Evolutionary conservation across 2,329 filamentous ascomycete species (phyloP), one percentile per base, ranked within the genome.

Genomic region (Akanthomyces muscarius): DNA sequence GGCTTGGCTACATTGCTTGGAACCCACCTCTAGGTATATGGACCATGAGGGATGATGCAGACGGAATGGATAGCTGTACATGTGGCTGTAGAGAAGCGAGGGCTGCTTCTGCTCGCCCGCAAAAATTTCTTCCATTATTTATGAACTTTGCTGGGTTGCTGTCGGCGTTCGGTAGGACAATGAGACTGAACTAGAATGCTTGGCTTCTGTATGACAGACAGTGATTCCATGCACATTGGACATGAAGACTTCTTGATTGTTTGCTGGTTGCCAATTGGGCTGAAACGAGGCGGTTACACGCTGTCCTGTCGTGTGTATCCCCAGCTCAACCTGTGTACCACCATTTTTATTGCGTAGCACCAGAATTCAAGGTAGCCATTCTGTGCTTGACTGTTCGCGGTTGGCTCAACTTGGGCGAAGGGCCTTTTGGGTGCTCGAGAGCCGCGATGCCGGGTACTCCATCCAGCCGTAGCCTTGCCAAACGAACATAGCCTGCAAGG

Each of bases 11-110:
- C 25, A 55, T 33, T 23, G 52, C 52, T 18, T 44, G 50, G 44
- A 56, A 44, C 42, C 45, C 45, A 50, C 60, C 60, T 62, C 38
- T 56, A 8, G 21, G 18, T 48, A 44, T 33, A 50, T 41, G 60
- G 44, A 62, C 44, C 44, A 51, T 56, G 52, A 56, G 52, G 23
- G 51, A 56, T 62, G 42, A 62, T 51, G 44, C 36, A 62, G 42
- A 51, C n/a, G 44, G 52, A 47, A 56, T 51, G 60, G 44, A 42
- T 30, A 55, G 44, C 44, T 62, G 52, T 42, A 62, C 45, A 51
- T 50, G 33, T 21, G 42, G 60, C 51, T 56, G 44, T 44, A 61
- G 51, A 51, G 51, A 55, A 33, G 59, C 51, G 23, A 30, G 30
- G 41, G 38, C 59, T 48, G 59, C 51, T 55, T 61, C 59, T 51